Base-by-base conservation (phyloP, 2,329 filamentous ascomycete genomes). In the Penicillium sp. region DNA sequence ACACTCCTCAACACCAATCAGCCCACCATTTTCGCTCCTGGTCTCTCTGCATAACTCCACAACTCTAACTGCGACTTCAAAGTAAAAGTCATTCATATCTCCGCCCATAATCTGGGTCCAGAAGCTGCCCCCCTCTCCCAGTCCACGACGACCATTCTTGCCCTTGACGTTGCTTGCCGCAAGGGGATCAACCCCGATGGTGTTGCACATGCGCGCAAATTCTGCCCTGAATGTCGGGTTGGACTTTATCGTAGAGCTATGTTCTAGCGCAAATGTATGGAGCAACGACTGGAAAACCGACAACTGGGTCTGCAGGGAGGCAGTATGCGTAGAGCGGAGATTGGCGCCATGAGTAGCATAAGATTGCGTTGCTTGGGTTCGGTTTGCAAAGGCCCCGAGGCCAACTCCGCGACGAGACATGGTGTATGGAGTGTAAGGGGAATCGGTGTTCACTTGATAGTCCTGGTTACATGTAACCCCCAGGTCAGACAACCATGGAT, bases 11-110 rank as follows among this genome's bases (percentile, higher is more conserved):
- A 97, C 83, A 12, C 90, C 90, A 53, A 99, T 91, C 68, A 99
- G 80, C 0, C 94, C 94, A 7, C 94, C 94, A 73, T 99, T 99
- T 77, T 97, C 93, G 4, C 85, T 86, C 52, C 94, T 82, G 44
- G 92, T 97, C 52, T 88, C 86, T 6, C 91, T 83, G 72, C 94
- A 99, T 8, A 97, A 86, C 75, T 97, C 93, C 6, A 99, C 94
- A 0, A 97, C 90, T 49, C 91, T 84, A n/a, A 97, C 93, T 1
- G 92, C 94, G 45, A 99, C 86, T 79, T 96, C 93, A 75, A 97
- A 97, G 78, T 97, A 99, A 73, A 99, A 99, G 75, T 99, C 94
- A 73, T 97, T 96, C 66, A 99, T 93, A 68, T 88, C 92, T 59
- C 89, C 86, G 31, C 94, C 94, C 21, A 97, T 83, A 61, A 97